Conservation (phyloP, 2,329 filamentous ascomycete genomes). For the Ophiostoma sp. region DNA sequence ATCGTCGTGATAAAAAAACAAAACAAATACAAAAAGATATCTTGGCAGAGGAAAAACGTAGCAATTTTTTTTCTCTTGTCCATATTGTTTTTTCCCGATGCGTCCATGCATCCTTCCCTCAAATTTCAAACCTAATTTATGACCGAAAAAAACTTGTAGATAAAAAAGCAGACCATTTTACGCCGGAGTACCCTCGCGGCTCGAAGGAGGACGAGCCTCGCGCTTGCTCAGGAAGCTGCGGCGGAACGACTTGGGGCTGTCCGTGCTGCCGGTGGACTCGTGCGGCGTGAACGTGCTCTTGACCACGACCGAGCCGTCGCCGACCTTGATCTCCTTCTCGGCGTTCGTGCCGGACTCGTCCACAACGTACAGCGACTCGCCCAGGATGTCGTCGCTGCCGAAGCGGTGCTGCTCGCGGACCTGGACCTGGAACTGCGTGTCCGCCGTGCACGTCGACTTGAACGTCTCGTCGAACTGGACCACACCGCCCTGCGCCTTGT, state of each 20-base stretch:
- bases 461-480: constrained; percentile 77
- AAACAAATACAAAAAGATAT: constrained; percentile 12
- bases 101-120: background rate
- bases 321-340: constrained; percentile 74
- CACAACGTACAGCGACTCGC: constrained; percentile 87
- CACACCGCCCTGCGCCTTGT: constrained; percentile 68
- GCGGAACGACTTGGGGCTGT: constrained; percentile 52
- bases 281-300: constrained; percentile 67
- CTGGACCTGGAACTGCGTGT: constrained; percentile 81
- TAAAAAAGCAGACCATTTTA: constrained; percentile 12
- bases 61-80: background rate
- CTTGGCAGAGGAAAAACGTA: constrained; percentile 14
- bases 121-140: background rate
- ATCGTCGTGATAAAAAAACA: background rate
- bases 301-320: constrained; percentile 69
- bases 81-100: background rate
- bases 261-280: constrained; percentile 41
- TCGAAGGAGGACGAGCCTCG: constrained; percentile 41
- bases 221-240: constrained; percentile 59
- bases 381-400: constrained; percentile 77
- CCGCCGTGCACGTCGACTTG: constrained; percentile 74
- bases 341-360: constrained; percentile 69
- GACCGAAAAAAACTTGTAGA: background rate
- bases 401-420: constrained; percentile 86
- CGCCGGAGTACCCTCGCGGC: constrained; percentile 48